phyloP scores from a whole-genome alignment of 1,284 basidiomycete species.

The Cryptococcus maquisensis region DNA sequence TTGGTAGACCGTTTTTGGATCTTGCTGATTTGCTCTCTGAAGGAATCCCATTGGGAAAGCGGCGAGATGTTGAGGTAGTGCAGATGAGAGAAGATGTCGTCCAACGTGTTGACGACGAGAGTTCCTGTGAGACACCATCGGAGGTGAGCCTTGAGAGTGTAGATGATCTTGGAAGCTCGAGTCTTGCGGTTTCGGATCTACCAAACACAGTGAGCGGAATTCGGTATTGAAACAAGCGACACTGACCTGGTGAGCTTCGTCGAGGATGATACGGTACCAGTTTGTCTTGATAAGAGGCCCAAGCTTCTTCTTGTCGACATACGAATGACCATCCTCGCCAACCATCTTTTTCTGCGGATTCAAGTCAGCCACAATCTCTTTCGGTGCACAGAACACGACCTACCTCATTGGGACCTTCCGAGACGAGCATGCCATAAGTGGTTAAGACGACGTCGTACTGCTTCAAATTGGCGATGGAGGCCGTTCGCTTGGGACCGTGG shows the following conservation, averaged over 20 bases:
- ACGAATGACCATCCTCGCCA: slow-evolving; percentile 23
- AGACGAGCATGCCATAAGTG: slow-evolving; percentile 37
- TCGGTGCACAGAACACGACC: background rate
- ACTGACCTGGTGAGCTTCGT: slow-evolving; percentile 46
- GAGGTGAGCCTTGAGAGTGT: slow-evolving; percentile 30
- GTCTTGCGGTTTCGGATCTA: slow-evolving; percentile 42
- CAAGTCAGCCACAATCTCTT: background rate
- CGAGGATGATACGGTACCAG: slow-evolving; percentile 49
- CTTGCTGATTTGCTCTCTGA: slow-evolving; percentile 25
- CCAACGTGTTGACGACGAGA: slow-evolving; percentile 33
- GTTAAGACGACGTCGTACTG: slow-evolving; percentile 46
- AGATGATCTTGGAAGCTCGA: slow-evolving; percentile 30
- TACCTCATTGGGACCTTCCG: slow-evolving; percentile 26
- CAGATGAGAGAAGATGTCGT: slow-evolving; percentile 35
- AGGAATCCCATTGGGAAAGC: slow-evolving; percentile 28
- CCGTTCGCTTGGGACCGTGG: slow-evolving; percentile 38
- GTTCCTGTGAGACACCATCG: slow-evolving; percentile 46
- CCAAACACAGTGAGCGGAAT: background rate
- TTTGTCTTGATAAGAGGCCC: slow-evolving; percentile 38
- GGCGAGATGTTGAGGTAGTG: slow-evolving; percentile 33
- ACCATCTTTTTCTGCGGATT: slow-evolving; percentile 14
- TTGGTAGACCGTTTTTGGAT: slow-evolving; percentile 24
- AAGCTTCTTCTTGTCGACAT: slow-evolving; percentile 10
- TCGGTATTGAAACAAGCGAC: background rate
- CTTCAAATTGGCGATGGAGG: slow-evolving; percentile 30